Conservation (phyloP, 345 rosid genomes). For the Moricandia arvensis region DNA sequence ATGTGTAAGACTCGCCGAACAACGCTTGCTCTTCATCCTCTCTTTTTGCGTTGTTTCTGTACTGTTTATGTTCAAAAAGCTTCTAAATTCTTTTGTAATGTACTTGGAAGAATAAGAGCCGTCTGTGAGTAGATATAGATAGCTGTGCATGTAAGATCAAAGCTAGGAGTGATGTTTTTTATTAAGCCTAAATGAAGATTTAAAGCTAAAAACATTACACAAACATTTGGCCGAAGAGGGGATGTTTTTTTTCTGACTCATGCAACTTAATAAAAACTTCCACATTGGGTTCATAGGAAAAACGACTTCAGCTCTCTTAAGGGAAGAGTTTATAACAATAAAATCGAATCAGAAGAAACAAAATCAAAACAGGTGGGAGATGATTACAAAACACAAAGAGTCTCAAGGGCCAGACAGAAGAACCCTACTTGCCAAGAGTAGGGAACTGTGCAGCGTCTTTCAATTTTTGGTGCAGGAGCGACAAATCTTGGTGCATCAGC, state of each 20-base stretch:
- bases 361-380: slow-evolving; percentile 22
- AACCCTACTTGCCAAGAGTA: slow-evolving; percentile 48
- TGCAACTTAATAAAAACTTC: slow-evolving; percentile 8
- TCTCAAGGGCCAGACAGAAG: not conserved
- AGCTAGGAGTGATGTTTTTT: not conserved
- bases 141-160: no score
- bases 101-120: slow-evolving; percentile 19
- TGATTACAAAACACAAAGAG: slow-evolving; percentile 17
- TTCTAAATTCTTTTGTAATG: slow-evolving; percentile 34
- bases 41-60: slow-evolving; percentile 9
- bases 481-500: not conserved
- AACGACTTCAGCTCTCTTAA: slow-evolving; percentile 1
- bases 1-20: no score
- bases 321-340: slow-evolving; percentile 11
- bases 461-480: slow-evolving; percentile 53
- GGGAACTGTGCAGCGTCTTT: slow-evolving; percentile 68
- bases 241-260: not conserved
- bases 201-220: not conserved
- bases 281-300: slow-evolving; percentile 18
- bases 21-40: not conserved
- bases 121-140: no score
- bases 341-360: slow-evolving; percentile 23
- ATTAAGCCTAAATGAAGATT: not conserved
- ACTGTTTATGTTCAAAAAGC: slow-evolving; percentile 11
- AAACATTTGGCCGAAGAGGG: not conserved